Conservation (phyloP, 352 stramenopile species). For the Pseudoperonospora humuli region DNA sequence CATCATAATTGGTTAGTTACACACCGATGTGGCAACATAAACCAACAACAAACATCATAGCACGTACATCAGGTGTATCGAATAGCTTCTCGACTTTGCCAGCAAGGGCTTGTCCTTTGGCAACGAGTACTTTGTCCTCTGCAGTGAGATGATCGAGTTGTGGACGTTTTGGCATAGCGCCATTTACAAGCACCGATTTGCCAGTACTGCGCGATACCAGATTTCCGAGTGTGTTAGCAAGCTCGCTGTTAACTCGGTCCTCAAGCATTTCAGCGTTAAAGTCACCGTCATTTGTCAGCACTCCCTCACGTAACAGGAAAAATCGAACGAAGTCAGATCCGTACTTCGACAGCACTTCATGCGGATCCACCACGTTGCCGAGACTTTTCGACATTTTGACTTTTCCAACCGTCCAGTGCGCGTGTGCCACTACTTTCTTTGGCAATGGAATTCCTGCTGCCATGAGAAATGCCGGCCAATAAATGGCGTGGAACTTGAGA, state of each 20-base stretch:
- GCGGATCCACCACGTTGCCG: constrained; percentile 96
- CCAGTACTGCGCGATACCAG: constrained; percentile 69
- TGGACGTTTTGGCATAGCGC: constrained; percentile 36
- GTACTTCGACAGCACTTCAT: constrained; percentile 89
- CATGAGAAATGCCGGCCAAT: constrained; percentile 97
- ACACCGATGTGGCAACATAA: background rate
- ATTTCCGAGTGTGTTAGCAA: constrained; percentile 88
- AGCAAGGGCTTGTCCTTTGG: constrained; percentile 40
- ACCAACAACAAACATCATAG: background rate
- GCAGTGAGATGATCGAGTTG: constrained; percentile 19
- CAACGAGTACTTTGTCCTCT: constrained; percentile 50
- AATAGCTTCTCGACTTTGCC: constrained; percentile 42
- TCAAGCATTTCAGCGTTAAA: constrained; percentile 84
- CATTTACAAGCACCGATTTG: constrained; percentile 52
- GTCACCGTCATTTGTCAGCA: constrained; percentile 93
- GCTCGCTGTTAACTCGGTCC: constrained; percentile 94
- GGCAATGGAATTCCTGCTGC: constrained; percentile 88
- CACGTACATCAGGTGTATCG: constrained; percentile 61
- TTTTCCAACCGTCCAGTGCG: constrained; percentile 97
- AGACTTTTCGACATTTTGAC: constrained; percentile 99
- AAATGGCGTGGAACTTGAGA: constrained; percentile 97
- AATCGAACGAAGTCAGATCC: constrained; percentile 92
- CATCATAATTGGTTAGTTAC: background rate
- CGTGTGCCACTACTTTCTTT: constrained; percentile 94
- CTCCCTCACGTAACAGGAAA: constrained; percentile 85